Conservation (phyloP, 73 alveolate species). For the Paramecium pentaurelia region DNA sequence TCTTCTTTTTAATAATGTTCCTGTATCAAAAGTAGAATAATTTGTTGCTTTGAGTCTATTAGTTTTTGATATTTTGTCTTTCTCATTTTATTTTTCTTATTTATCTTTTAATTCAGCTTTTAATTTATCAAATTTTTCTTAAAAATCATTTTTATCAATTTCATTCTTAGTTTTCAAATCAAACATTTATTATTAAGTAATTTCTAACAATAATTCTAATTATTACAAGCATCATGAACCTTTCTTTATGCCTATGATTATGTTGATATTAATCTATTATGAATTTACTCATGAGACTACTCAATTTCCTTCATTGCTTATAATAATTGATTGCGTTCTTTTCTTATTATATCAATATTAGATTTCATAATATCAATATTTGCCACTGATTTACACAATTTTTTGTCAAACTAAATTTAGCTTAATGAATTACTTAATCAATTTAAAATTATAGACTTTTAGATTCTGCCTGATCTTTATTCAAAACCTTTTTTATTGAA, state of each 20-base stretch:
- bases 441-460: not conserved
- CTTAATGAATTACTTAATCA: not conserved
- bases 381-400: constrained; percentile 12
- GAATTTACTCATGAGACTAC: not conserved
- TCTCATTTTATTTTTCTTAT: constrained; percentile 21
- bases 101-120: constrained; percentile 23
- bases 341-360: not conserved
- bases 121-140: constrained; percentile 41
- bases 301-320: constrained; percentile 22
- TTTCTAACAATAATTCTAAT: not conserved
- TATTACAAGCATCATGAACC: constrained; percentile 12
- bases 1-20: constrained; percentile 55
- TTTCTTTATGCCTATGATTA: not conserved
- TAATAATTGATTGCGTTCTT: constrained; percentile 11
- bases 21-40: constrained; percentile 49
- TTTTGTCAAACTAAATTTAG: not conserved
- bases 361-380: not conserved
- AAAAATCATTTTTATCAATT: constrained; percentile 22
- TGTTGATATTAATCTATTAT: not conserved
- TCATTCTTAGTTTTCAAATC: constrained; percentile 47
- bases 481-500: not conserved
- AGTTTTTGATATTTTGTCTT: not conserved
- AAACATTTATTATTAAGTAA: not conserved
- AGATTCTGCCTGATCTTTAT: constrained; percentile 8
- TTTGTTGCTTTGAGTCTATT: constrained; percentile 16